phyloP scores from a whole-genome alignment of 78 protist genomes.

The Dictyostelium brefeldianum region DNA sequence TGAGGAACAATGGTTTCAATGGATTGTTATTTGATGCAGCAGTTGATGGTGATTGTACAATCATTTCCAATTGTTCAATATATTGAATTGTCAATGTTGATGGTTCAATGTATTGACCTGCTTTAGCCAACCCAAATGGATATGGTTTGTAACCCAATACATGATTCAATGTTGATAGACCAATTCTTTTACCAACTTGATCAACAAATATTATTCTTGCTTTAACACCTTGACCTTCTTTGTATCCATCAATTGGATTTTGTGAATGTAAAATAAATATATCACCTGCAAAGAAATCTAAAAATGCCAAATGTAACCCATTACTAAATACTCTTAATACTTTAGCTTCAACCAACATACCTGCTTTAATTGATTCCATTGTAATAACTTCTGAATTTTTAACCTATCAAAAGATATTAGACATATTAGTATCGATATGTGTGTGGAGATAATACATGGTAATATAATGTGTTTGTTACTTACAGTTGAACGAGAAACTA shows the following conservation, averaged over 20 bases:
- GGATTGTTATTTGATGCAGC: not conserved
- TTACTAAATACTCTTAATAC: not conserved
- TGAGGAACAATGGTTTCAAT: not conserved
- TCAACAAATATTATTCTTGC: constrained; percentile 72
- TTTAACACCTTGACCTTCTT: constrained; percentile 35
- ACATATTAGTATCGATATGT: no score
- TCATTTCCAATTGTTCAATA: constrained; percentile 51
- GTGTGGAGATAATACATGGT: no score
- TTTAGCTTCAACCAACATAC: constrained; percentile 74
- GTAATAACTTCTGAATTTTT: constrained; percentile 18
- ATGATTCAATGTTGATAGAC: constrained; percentile 46
- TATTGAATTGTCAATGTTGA: not conserved
- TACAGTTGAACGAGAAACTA: constrained; percentile 39
- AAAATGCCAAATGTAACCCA: constrained; percentile 44
- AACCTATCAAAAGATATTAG: not conserved
- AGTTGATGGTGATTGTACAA: not conserved
- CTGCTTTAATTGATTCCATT: constrained; percentile 77
- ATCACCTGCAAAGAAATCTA: constrained; percentile 73
- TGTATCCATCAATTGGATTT: constrained; percentile 18
- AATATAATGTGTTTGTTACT: no score
- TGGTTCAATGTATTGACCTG: constrained; percentile 18
- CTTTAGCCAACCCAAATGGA: constrained; percentile 41
- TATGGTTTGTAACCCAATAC: constrained; percentile 50
- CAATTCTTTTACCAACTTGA: constrained; percentile 51
- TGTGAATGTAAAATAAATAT: constrained; percentile 21